Conservation (phyloP, 202 grass and related monocot species). For the Digitaria exilis region DNA sequence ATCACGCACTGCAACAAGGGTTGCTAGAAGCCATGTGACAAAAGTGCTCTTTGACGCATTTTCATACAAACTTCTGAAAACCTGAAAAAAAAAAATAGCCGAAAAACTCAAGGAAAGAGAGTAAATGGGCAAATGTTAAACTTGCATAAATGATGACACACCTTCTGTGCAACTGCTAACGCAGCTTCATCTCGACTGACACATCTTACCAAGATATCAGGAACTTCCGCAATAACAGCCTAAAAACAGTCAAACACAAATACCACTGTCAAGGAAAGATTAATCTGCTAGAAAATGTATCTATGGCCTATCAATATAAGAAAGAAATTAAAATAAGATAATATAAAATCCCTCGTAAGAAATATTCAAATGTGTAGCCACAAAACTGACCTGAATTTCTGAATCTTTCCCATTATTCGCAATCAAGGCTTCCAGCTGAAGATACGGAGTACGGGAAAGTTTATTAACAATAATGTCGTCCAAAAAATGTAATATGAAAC, state of each 20-base stretch:
- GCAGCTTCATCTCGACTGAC: conserved; percentile 87
- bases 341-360: conserved; percentile 15
- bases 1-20: conserved; percentile 80
- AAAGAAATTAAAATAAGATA: conserved; percentile 3
- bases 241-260: conserved; percentile 38
- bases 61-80: conserved; percentile 87
- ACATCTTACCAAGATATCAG: conserved; percentile 91
- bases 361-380: conserved; percentile 12
- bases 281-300: conserved; percentile 16
- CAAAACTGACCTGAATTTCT: conserved; percentile 86
- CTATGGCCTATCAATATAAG: conserved; percentile 13
- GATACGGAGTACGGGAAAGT: background rate
- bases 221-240: conserved; percentile 86
- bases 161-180: conserved; percentile 86
- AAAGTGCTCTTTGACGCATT: conserved; percentile 71
- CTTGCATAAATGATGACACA: conserved; percentile 29
- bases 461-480: conserved; percentile 8
- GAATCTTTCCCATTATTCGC: conserved; percentile 67
- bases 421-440: conserved; percentile 84
- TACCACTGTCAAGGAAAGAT: conserved; percentile 13
- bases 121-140: background rate
- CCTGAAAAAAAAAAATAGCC: conserved; percentile 60
- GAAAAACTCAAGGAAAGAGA: conserved; percentile 13
- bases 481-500: background rate
- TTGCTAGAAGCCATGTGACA: conserved; percentile 71